Base-by-base conservation (phyloP, 345 rosid genomes). In the Brassica juncea region DNA sequence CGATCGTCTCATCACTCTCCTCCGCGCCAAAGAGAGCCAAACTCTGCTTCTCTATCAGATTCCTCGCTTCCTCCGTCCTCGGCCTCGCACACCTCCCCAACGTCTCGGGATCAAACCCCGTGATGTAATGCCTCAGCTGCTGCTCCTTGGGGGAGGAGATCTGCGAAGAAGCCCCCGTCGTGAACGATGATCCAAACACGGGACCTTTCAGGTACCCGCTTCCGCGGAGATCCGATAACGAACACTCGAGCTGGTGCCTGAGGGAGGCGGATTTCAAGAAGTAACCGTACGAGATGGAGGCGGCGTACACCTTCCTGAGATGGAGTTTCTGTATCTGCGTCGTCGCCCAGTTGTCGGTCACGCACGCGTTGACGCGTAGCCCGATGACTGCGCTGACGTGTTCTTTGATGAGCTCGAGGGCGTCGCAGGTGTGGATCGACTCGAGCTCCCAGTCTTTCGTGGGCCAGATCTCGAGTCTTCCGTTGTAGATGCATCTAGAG, bases 381-480 rank as follows among this genome's bases (percentile, higher is more conserved):
- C 99, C 98, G 65, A 88, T 89, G 58, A 90, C 91, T 37, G 90
- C 77, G 28, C 84, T 76, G 3, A 95, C 89, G 37, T 93, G 97
- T 77, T 91, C 96, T 72, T 82, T 88, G 71, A 95, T 82, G 88
- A 93, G 85, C 76, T 91, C 86, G 67, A 95, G 82, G n/a, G 82
- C 73, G 72, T 95, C 98, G 9, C 83, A 66, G 84, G 83, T 75
- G 67, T 93, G 86, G 54, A 95, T 88, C 3, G 99, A 95, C 78
- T 95, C 98, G 9, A 95, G 76, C 76, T 91, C 97, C 96, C 97
- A 95, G 86, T 90, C 92, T 85, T 90, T 95, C 3, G 96, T 49
- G 28, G 96, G 99, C 88, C 87, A 88, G 74, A 93, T 93, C 87
- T 91, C 98, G 19, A 95, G 92, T 71, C 99, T 88, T 19, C 88